Evolutionary conservation across 257 asterid species (phyloP), one percentile per base, ranked within the genome.

Genomic region (Schizonepeta tenuifolia): DNA sequence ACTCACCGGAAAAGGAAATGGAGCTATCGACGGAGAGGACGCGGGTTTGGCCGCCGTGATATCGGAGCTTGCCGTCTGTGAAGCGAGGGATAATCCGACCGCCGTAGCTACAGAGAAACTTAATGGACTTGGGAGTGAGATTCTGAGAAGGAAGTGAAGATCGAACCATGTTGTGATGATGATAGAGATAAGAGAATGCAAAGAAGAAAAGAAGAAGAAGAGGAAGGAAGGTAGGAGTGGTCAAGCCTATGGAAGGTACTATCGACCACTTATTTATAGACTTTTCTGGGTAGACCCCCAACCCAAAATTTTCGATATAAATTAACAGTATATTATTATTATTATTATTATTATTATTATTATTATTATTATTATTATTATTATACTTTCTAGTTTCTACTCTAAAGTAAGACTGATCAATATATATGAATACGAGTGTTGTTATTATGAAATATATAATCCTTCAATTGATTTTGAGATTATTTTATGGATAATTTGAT

Each of bases 1-100:
- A 74, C 87, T 58, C 3, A 92, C 98, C 96, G 22, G 87, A 12
- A 66, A 88, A 92, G 4, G 95, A 85, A 72, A 92, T 71, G 66
- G 85, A 82, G 70, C 87, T 82, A 14, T 90, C 82, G 6, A 90
- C 86, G 44, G 97, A 85, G 5, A 88, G 88, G 49, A 90, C 93
- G 70, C 98, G 98, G 57, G 97, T 92, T 17, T 90, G 78, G 13
- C 98, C 98, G 50, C 98, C 96, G 12, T 86, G 85, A 75, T 93
- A 93, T 50, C 97, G 97, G 78, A 93, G 98, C 69, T 93, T 90
- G 20, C 92, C 98, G 33, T 93, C 98, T 44, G 90, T 84, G 72
- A 81, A 77, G 24, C 98, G 93, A 65, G 97, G 98, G 63, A 88
- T 73, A 65, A 93, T 93, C 59, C 90, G 89, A 70, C 98, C 98